Percentiles rank a stretch among this genome's conserved stretches.
Conservation (phyloP, 768 basidiomycete species). For the Butyriboletus loyo region DNA sequence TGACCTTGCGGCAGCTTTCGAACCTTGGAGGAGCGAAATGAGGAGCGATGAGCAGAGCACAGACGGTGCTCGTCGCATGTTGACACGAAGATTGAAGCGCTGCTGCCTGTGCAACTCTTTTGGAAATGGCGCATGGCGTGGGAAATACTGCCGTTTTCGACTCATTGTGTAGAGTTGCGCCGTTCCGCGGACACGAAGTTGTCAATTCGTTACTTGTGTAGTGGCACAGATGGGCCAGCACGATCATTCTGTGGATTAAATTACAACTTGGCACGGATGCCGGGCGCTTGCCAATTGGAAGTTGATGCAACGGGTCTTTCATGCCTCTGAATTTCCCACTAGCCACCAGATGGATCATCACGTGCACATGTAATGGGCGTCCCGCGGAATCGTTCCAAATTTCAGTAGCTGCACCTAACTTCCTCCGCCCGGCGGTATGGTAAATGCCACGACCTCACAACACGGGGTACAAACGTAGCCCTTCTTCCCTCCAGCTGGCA, state of each 20-base stretch:
- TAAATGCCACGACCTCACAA: not conserved
- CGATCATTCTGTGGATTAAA: too few relatives aligned
- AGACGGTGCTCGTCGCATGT: constrained; percentile 23
- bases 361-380: not conserved
- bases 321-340: not conserved
- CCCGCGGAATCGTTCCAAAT: constrained; percentile 7
- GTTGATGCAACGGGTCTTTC: not conserved
- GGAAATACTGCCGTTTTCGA: constrained; percentile 1
- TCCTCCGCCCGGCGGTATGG: too few relatives aligned
- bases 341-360: not conserved
- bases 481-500: not conserved
- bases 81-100: constrained; percentile 3
- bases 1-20: constrained; percentile 1
- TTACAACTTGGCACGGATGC: too few relatives aligned
- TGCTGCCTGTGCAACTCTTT: not conserved
- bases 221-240: too few relatives aligned
- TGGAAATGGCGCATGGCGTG: constrained; percentile 7
- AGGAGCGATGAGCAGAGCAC: constrained; percentile 16
- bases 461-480: not conserved
- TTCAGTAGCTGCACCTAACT: too few relatives aligned
- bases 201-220: too few relatives aligned
- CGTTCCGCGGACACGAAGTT: not conserved
- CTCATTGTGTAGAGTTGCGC: not conserved
- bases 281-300: not conserved
- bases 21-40: constrained; percentile 3